These are phyloP conservation scores for Pyrus bretschneideri DNA, from an alignment of 306 rosid genomes.

Conservation along the genomic window DNA sequence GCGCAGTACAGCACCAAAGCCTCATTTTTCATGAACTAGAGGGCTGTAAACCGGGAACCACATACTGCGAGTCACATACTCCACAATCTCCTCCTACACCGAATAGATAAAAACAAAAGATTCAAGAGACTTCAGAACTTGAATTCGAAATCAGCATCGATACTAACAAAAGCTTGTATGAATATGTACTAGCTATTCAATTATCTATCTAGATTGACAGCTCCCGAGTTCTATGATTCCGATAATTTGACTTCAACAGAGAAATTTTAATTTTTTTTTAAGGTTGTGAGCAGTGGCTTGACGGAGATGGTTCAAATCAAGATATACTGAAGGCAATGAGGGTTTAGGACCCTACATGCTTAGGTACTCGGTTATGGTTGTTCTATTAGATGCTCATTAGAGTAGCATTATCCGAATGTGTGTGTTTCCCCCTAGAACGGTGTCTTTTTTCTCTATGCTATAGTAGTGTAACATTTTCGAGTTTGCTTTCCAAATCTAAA, in stretches of 20 bases:
- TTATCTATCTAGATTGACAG: neutral
- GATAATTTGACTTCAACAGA: neutral
- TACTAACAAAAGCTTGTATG: neutral
- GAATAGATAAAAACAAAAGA: neutral
- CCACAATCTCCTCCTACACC: conserved; percentile 7
- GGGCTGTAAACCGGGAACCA: neutral
- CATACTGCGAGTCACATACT: neutral
- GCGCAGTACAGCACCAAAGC: neutral
- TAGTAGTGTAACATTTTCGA: neutral
- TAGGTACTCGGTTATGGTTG: neutral
- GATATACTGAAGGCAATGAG: neutral
- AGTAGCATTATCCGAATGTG: neutral
- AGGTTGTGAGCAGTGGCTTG: neutral
- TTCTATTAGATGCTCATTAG: neutral
- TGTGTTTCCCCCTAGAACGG: neutral
- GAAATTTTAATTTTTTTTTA: too few relatives aligned
- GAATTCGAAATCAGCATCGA: neutral
- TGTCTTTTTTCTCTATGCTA: neutral
- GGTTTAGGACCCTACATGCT: neutral
- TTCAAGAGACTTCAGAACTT: neutral
- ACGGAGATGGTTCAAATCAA: neutral
- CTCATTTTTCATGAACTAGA: neutral
- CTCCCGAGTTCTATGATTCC: neutral
- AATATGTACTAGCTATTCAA: neutral
- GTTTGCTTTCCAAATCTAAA: neutral